Percentiles rank a stretch among this genome's conserved stretches.
Conservation (phyloP, 495 filamentous ascomycete species). For the Bathelium albidoporum region DNA sequence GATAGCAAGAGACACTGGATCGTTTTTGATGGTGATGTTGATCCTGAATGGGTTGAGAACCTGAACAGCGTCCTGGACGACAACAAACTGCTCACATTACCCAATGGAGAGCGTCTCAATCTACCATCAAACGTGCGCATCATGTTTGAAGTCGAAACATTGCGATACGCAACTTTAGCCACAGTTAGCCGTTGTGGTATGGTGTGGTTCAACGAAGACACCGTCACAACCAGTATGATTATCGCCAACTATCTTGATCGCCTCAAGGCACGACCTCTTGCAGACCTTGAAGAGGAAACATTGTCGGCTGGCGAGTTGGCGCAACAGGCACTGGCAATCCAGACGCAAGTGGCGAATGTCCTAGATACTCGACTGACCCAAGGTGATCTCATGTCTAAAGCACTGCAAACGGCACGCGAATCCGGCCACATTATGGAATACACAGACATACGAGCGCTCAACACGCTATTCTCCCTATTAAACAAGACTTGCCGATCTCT, state of each 20-base stretch:
- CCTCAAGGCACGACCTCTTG: constrained; percentile 69
- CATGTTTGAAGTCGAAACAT: constrained; percentile 98
- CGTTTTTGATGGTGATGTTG: constrained; percentile 96
- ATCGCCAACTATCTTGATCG: constrained; percentile 79
- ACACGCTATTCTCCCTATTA: constrained; percentile 85
- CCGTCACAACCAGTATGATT: constrained; percentile 86
- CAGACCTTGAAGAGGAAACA: constrained; percentile 87
- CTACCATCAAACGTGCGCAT: constrained; percentile 91
- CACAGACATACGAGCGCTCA: constrained; percentile 77
- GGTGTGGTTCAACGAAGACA: constrained; percentile 99
- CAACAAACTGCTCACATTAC: constrained; percentile 92
- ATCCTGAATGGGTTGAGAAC: constrained; percentile 99
- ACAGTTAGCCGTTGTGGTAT: constrained; percentile 99
- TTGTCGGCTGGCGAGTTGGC: constrained; percentile 71
- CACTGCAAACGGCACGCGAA: constrained; percentile 61
- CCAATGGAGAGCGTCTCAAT: constrained; percentile 94
- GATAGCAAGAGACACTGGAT: constrained; percentile 97
- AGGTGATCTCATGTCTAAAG: constrained; percentile 65
- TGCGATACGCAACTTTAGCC: constrained; percentile 93
- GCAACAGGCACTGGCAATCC: constrained; percentile 62
- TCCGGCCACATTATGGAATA: constrained; percentile 98
- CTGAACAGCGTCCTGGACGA: constrained; percentile 98
- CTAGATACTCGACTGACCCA: constrained; percentile 63
- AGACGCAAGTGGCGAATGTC: constrained; percentile 65
- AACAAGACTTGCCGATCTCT: constrained; percentile 87